Percentiles rank a stretch among this genome's conserved stretches.
Evolutionary conservation across 179 eudicot genomes (phyloP).

Genomic region (Heliamphora pulchella): DNA sequence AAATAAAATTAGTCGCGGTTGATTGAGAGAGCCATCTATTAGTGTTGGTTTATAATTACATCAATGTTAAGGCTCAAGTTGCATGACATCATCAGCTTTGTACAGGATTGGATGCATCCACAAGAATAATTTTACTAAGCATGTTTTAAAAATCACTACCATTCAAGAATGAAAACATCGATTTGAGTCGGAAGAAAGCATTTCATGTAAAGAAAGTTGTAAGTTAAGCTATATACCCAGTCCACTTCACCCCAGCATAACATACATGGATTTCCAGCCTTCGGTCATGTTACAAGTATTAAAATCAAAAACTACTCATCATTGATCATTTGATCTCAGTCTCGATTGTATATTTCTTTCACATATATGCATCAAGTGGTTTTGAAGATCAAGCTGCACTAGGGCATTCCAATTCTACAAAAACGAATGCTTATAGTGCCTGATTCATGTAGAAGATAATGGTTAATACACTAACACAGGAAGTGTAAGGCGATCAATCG

Average conservation of each 20-base stretch:
- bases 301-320: too few species aligned
- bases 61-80: conserved; percentile 10
- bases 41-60: background rate
- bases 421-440: background rate
- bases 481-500: too few species aligned
- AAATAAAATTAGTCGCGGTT: background rate
- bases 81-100: background rate
- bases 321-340: too few species aligned
- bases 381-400: background rate
- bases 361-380: too few species aligned
- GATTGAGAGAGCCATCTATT: background rate
- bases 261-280: background rate
- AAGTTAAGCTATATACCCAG: background rate
- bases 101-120: conserved; percentile 3
- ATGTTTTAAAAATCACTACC: too few species aligned
- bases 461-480: background rate
- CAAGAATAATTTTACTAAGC: background rate
- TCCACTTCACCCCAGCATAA: background rate
- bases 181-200: too few species aligned
- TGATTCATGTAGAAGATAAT: background rate
- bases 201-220: background rate
- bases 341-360: too few species aligned
- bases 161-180: background rate
- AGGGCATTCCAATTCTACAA: background rate
- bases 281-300: background rate